Base-by-base conservation (phyloP, 208 protist genomes). In the Acanthamoeba lenticulata region DNA sequence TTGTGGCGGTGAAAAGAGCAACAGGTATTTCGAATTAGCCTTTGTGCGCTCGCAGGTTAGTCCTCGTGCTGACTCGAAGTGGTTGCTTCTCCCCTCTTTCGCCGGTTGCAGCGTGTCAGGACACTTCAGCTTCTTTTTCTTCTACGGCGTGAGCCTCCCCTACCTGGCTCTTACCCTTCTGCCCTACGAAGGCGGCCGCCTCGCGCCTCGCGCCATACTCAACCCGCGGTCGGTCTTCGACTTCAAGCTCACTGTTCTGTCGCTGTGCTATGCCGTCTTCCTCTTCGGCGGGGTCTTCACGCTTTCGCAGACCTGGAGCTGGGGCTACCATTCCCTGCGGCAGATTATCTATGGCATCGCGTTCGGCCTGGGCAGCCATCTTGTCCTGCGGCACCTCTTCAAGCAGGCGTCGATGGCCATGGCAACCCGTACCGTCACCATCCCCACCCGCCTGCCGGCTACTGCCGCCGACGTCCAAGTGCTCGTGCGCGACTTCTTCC, bases 51-150 rank as follows among this genome's bases (percentile, higher is more conserved):
- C 47, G 11, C 27, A 6, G 15, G 1, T 24, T 24, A 52, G 15
- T 5, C 45, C 15, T 52, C 45, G 29, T 34, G 27, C 32, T n/a
- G n/a, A 34, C 21, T n/a, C 27, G 24, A 13, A 32, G 24, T 38
- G 62, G 32, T 13, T 1, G 21, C 24, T 72, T 6, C 6, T 32
- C 27, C 1, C 65, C 4, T 77, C 17, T 36, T 77, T 77, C 29
- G 60, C 45, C 13, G 17, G 17, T 24, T 42, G 17, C 83, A 90
- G 83, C n/a, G 38, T 90, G 1, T 90, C 83, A 4, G 83, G 83
- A 4, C 83, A 90, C 52, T 90, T 90, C 55, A 90, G 83, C 49
- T 90, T 90, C 52, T 90, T 90, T 34, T 67, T 42, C 49, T 90
- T 90, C 52, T 90, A 90, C 34, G 55, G 83, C 44, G 83, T 67